These are phyloP conservation scores for Choiromyces venosus DNA, from an alignment of 495 filamentous ascomycete genomes.

Conservation along the genomic window DNA sequence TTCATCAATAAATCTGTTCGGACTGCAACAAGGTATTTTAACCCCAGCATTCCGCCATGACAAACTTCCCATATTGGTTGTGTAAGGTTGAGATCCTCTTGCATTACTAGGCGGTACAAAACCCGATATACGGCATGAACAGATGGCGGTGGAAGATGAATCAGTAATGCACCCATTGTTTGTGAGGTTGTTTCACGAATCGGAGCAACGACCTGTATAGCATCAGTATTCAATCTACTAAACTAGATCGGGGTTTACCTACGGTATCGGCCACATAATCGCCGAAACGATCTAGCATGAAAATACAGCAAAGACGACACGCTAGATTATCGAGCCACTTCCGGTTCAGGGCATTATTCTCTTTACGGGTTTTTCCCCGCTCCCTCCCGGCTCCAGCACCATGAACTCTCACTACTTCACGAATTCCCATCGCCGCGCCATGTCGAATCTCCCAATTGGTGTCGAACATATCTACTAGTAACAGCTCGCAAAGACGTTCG, in stretches of 20 bases:
- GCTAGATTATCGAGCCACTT: conserved; percentile 89
- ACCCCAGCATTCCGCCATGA: conserved; percentile 95
- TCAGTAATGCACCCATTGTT: conserved; percentile 79
- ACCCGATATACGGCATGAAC: conserved; percentile 75
- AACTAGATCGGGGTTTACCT: conserved; percentile 9
- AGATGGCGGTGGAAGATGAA: conserved; percentile 65
- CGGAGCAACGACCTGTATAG: conserved; percentile 65
- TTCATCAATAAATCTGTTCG: conserved; percentile 83
- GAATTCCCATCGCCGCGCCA: conserved; percentile 89
- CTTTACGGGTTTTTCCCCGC: conserved; percentile 59
- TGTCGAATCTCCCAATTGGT: conserved; percentile 94
- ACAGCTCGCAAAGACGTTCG: conserved; percentile 86
- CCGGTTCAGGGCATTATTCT: conserved; percentile 74
- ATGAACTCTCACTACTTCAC: conserved; percentile 87
- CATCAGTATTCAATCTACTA: conserved; percentile 14
- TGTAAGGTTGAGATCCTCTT: conserved; percentile 66
- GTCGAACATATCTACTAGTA: conserved; percentile 90
- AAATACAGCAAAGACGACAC: conserved; percentile 84
- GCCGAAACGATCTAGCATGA: conserved; percentile 95
- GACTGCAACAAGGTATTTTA: conserved; percentile 89
- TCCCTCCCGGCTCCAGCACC: conserved; percentile 82
- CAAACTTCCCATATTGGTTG: conserved; percentile 84
- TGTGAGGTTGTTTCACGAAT: conserved; percentile 97
- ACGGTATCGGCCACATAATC: conserved; percentile 95
- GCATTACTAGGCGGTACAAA: conserved; percentile 85